Percentiles rank a stretch among this genome's conserved stretches.
These are phyloP conservation scores for Fusarium sp. DNA, from an alignment of 2,329 filamentous ascomycete genomes.

Conservation along the genomic window DNA sequence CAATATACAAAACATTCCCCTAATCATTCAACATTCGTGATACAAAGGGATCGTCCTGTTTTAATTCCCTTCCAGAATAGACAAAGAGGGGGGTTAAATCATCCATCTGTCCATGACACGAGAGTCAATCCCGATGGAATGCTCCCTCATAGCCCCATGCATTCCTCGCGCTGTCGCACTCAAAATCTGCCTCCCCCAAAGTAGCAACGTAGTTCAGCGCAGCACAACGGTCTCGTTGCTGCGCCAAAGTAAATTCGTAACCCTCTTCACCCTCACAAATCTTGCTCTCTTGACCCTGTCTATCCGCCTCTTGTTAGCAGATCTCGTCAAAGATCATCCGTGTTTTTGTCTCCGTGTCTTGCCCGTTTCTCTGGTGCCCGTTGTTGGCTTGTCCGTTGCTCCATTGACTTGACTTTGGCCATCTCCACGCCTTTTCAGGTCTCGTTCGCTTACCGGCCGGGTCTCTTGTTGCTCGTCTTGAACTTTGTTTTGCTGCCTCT, in stretches of 20 bases:
- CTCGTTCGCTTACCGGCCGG: slow-evolving; percentile 43
- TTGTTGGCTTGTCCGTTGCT: slow-evolving; percentile 42
- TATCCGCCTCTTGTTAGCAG: slow-evolving; percentile 13
- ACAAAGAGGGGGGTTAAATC: slow-evolving; percentile 31
- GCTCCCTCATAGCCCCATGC: slow-evolving; percentile 47
- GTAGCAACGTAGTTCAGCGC: slow-evolving; percentile 17
- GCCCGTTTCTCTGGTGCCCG: slow-evolving; percentile 44
- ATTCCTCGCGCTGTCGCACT: slow-evolving; percentile 47
- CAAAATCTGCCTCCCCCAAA: slow-evolving; percentile 30
- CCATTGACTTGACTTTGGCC: slow-evolving; percentile 45
- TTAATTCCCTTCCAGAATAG: slow-evolving; percentile 17
- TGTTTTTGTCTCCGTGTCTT: slow-evolving; percentile 41
- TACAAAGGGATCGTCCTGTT: slow-evolving; percentile 32
- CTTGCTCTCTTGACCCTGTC: slow-evolving; percentile 9
- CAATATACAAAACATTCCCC: slow-evolving; percentile 1
- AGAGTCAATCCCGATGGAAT: slow-evolving; percentile 46
- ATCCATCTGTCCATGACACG: slow-evolving; percentile 31
- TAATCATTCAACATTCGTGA: slow-evolving; percentile 17
- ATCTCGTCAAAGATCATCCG: slow-evolving; percentile 18
- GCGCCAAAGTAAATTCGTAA: slow-evolving; percentile 43
- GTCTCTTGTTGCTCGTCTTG: slow-evolving; percentile 42
- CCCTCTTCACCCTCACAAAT: slow-evolving; percentile 22
- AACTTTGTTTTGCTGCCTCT: slow-evolving; percentile 47
- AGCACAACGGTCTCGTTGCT: slow-evolving; percentile 46
- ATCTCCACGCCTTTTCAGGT: slow-evolving; percentile 40